Evolutionary conservation across 2,329 filamentous ascomycete genomes (phyloP).

Genomic region (Raffaelea deltoideospora): DNA sequence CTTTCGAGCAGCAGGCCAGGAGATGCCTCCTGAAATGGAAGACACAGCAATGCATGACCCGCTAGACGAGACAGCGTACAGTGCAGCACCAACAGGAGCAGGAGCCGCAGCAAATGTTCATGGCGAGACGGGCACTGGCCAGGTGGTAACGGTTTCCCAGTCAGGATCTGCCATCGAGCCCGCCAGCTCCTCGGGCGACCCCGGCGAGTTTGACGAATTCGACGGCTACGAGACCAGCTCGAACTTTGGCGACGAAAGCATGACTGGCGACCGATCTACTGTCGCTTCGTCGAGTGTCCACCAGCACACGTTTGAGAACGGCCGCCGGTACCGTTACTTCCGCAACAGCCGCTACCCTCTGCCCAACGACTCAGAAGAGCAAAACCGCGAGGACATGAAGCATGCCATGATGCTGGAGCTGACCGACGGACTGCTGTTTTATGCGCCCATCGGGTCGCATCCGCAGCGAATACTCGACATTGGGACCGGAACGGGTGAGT

Average conservation of each 20-base stretch:
- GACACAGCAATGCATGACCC: too few species aligned
- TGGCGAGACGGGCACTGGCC: too few species aligned
- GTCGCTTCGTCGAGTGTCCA: constrained; percentile 14
- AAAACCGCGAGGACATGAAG: constrained; percentile 27
- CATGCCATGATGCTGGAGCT: constrained; percentile 32
- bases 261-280: constrained; percentile 7
- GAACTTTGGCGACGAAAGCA: constrained; percentile 10
- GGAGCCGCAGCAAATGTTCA: too few species aligned
- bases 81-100: too few species aligned
- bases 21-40: too few species aligned
- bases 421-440: constrained; percentile 24
- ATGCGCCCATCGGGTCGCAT: constrained; percentile 22
- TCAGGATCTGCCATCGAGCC: constrained; percentile 5
- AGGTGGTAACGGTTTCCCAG: too few species aligned
- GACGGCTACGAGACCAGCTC: constrained; percentile 10
- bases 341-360: constrained; percentile 15
- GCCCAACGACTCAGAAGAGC: constrained; percentile 28
- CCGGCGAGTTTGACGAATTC: constrained; percentile 10
- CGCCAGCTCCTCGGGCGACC: constrained; percentile 7
- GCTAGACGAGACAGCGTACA: too few species aligned
- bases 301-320: constrained; percentile 17
- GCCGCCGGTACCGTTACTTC: constrained; percentile 17
- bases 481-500: constrained; percentile 6
- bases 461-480: constrained; percentile 6
- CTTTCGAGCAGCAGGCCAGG: too few species aligned